Percentiles rank a stretch among this genome's conserved stretches.
phyloP scores from a whole-genome alignment of 2,329 filamentous ascomycete species.

The Pseudophaeomoniella oleicola region DNA sequence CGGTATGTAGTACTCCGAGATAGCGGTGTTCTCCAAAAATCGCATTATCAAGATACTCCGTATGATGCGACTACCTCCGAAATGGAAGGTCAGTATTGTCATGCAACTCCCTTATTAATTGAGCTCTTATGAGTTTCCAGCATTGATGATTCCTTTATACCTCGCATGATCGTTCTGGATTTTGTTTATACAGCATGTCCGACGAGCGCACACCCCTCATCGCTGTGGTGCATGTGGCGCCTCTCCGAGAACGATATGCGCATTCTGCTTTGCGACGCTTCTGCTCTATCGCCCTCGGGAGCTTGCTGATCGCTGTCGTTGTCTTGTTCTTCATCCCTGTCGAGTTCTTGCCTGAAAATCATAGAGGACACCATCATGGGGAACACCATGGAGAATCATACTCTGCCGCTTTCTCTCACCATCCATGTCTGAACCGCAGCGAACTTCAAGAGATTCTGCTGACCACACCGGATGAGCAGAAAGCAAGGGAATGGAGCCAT shows the following conservation, averaged over 20 bases:
- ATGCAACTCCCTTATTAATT: not conserved
- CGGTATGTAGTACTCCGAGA: no score
- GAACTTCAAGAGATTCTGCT: constrained; percentile 40
- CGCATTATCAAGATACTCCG: no score
- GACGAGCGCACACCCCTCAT: constrained; percentile 24
- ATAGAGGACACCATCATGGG: constrained; percentile 10
- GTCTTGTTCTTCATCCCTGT: constrained; percentile 26
- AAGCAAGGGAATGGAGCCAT: constrained; percentile 55
- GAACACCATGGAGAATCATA: constrained; percentile 24
- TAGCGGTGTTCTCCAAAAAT: no score
- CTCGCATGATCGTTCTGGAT: not conserved
- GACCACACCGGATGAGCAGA: constrained; percentile 37
- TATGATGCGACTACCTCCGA: not conserved
- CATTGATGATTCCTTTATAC: not conserved
- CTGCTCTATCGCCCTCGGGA: constrained; percentile 24
- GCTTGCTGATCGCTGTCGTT: constrained; percentile 21
- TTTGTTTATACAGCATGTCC: constrained; percentile 4
- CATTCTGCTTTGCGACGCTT: constrained; percentile 26
- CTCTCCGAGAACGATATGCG: constrained; percentile 23
- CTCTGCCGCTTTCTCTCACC: constrained; percentile 25
- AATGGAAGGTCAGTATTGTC: not conserved
- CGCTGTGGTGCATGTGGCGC: constrained; percentile 22
- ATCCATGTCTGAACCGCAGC: constrained; percentile 34
- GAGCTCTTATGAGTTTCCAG: not conserved
- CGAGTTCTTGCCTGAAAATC: constrained; percentile 18